Conservation (phyloP, 2,329 filamentous ascomycete species). For the Metarhizium robertsii region DNA sequence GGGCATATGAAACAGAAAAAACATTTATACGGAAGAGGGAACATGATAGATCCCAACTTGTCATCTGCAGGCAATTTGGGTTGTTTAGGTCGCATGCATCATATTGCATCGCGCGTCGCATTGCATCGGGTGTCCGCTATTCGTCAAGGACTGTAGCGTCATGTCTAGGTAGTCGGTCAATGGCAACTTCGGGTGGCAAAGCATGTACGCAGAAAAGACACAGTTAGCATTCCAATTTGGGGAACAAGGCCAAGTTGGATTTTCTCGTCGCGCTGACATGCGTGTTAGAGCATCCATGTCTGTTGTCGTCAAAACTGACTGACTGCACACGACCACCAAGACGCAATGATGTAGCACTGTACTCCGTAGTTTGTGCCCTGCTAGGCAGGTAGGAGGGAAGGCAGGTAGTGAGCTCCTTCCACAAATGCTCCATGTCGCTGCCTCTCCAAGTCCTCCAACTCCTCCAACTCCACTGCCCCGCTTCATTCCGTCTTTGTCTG, state of each 20-base stretch:
- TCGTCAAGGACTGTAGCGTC: too few species aligned
- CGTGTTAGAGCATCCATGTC: too few species aligned
- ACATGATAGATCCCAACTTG: not conserved
- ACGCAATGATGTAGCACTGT: too few species aligned
- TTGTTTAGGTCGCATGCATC: not conserved
- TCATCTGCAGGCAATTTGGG: not conserved
- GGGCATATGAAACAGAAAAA: not conserved
- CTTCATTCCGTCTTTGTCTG: not conserved
- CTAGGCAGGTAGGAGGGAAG: not conserved
- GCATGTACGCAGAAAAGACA: too few species aligned
- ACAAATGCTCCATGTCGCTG: not conserved
- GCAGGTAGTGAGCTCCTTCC: not conserved
- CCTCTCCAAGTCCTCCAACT: not conserved
- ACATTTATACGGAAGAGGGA: not conserved
- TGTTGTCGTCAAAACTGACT: too few species aligned
- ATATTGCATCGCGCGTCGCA: not conserved
- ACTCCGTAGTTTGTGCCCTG: too few species aligned
- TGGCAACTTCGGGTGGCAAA: too few species aligned
- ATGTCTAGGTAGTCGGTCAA: too few species aligned
- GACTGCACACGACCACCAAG: too few species aligned
- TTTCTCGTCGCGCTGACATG: too few species aligned
- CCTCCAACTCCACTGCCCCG: not conserved
- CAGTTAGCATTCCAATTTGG: too few species aligned
- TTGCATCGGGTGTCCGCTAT: not conserved
- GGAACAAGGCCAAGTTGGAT: too few species aligned